These are phyloP conservation scores for Phyllosticta citrichinensis DNA, from an alignment of 2,329 filamentous ascomycete genomes.

Conservation along the genomic window DNA sequence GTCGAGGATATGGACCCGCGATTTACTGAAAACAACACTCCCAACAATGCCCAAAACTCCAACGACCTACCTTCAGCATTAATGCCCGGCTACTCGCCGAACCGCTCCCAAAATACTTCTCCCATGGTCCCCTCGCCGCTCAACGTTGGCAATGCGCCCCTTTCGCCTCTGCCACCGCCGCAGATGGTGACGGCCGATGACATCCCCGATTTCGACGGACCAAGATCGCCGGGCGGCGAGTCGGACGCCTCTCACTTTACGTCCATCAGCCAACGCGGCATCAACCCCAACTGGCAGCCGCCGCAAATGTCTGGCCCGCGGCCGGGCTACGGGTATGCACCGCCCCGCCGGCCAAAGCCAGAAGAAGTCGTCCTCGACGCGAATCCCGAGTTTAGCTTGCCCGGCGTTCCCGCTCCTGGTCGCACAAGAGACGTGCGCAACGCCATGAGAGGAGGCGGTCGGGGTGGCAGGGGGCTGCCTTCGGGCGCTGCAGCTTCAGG, in stretches of 20 bases:
- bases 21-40: conserved; percentile 48
- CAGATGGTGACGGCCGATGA: conserved; percentile 3
- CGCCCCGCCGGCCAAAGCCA: conserved; percentile 34
- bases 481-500: not conserved
- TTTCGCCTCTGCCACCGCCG: not conserved
- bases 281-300: conserved; percentile 77
- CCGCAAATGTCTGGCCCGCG: conserved; percentile 17
- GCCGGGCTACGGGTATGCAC: conserved; percentile 28
- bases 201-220: conserved; percentile 47
- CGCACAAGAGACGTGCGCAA: conserved; percentile 19
- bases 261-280: conserved; percentile 74
- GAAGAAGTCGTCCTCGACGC: conserved; percentile 65
- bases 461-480: not conserved
- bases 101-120: conserved; percentile 19
- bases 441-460: not conserved
- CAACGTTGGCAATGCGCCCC: not conserved
- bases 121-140: conserved; percentile 13
- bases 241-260: conserved; percentile 83
- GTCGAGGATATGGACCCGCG: conserved; percentile 91
- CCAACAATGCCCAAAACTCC: not conserved
- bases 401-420: conserved; percentile 31
- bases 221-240: conserved; percentile 58
- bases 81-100: conserved; percentile 24
- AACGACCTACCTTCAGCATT: conserved; percentile 20
- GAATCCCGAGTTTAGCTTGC: conserved; percentile 80